Evolutionary conservation across 2,329 filamentous ascomycete genomes (phyloP).

Genomic region (Curvularia sp.): DNA sequence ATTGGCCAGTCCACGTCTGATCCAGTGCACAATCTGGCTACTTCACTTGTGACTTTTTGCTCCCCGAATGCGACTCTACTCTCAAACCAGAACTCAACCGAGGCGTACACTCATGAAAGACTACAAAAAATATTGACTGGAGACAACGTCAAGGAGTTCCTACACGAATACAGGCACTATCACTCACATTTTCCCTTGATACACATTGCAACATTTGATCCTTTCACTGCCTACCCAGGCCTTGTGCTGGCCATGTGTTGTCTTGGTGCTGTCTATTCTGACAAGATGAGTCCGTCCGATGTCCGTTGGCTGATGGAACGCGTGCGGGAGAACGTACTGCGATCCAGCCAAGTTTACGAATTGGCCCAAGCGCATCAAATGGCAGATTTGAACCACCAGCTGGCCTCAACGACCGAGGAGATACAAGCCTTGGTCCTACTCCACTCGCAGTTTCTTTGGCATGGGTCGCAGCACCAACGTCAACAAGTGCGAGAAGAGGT

Average conservation of each 20-base stretch:
- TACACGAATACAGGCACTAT: conserved; percentile 75
- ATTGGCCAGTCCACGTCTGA: conserved; percentile 49
- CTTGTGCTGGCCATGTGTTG: conserved; percentile 74
- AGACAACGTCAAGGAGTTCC: conserved; percentile 73
- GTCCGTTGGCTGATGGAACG: conserved; percentile 74
- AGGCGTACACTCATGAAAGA: conserved; percentile 61
- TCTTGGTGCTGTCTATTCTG: conserved; percentile 77
- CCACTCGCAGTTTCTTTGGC: conserved; percentile 70
- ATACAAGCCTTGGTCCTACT: conserved; percentile 71
- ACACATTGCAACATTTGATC: conserved; percentile 74
- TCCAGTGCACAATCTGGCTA: conserved; percentile 56
- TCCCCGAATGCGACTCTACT: conserved; percentile 54
- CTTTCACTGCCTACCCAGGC: conserved; percentile 70
- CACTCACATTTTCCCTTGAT: conserved; percentile 77
- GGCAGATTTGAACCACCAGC: conserved; percentile 49
- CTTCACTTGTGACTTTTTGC: conserved; percentile 59
- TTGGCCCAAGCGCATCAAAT: conserved; percentile 49
- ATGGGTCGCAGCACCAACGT: conserved; percentile 71
- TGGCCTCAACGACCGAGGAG: conserved; percentile 64
- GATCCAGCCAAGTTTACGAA: conserved; percentile 61
- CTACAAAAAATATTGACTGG: conserved; percentile 66
- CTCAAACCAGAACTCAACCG: conserved; percentile 32
- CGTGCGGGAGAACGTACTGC: conserved; percentile 65
- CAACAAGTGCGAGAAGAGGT: conserved; percentile 68
- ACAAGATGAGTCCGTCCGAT: conserved; percentile 65